Evolutionary conservation across 495 filamentous ascomycete genomes (phyloP), one percentile per base, ranked within the genome.

Genomic region (Xylaria nigripes): DNA sequence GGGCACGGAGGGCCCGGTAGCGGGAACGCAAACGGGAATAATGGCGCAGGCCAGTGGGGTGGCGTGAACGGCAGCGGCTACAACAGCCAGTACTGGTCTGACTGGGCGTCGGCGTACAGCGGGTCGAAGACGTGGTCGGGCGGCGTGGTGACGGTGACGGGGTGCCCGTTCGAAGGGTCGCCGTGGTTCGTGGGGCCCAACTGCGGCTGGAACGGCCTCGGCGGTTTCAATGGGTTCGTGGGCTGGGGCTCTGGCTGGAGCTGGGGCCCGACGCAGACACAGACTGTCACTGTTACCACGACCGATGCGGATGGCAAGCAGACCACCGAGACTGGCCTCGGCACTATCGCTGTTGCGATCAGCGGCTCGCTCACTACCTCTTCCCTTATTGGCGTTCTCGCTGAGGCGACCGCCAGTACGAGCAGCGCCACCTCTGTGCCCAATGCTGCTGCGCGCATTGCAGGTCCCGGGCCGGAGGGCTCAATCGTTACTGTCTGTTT

Each of bases 111-210:
- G 2, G 63, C 63, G 5, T 63, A 59, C 51, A 32, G 27, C 24
- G 55, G 55, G 21, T 59, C 68, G 42, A 58, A 47, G 43, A 74
- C 72, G 50, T 76, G 70, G 71, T 58, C 68, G 9, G 70, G 70
- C 18, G 73, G 73, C 36, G 65, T 66, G 30, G 73, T 72, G 40
- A 76, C 73, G 29, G 70, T 76, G 3, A 76, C 72, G 2, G 73
- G 73, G 1, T 76, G 73, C 56, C 61, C 72, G 41, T 76, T 70
- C 62, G 56, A 61, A 54, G 73, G 73, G 10, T 71, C 68, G n/a
- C 69, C 70, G 0, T 75, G 73, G 73, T 71, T 69, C 16, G 72
- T 73, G 45, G 72, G 72, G 2, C 73, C 73, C 1, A 69, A 68
- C 50, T 73, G 72, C 9, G 73, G 67, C 38, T 68, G 69, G 43